Evolutionary conservation across 495 filamentous ascomycete genomes (phyloP), one percentile per base, ranked within the genome.

Genomic region (Hypoxylon fuscum): DNA sequence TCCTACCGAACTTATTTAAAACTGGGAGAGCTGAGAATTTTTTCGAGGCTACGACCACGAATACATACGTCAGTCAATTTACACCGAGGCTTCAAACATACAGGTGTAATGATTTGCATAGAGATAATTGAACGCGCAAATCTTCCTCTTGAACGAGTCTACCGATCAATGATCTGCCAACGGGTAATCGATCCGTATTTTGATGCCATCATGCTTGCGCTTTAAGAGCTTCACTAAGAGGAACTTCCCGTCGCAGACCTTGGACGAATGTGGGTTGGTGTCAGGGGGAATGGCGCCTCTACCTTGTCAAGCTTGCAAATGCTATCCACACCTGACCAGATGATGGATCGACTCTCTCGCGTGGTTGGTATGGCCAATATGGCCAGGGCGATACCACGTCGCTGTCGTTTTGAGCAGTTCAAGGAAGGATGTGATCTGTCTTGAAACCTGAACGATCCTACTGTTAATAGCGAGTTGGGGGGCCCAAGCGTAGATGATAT

Each of bases 401-500:
- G 31, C 9, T 53, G 29, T 57, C 41, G 64, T 63, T 59, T 68
- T 54, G 50, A 62, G 42, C 43, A 17, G 47, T 17, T 55, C 32
- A 29, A 37, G 44, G 21, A 32, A 57, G 37, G 29, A 49, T 54
- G 34, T 55, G 46, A 44, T 53, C 21, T 53, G 29, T 63, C 48
- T 58, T 63, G 64, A 68, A 68, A 68, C 64, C 48, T 51, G 62
- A 46, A 45, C 42, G 48, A 68, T 58, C 53, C 52, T 31, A 47
- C 23, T 17, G 11, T 25, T 12, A 21, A 4, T n/a, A n/a, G n/a
- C n/a, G n/a, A 29, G 55, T 27, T n/a, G n/a, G 59, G 34, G 44
- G 59, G 62, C 59, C 66, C 25, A 65, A 73, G 71, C 68, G 74
- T 46, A 68, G n/a, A 68, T 56, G 8, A 56, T 59, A 49, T 70